phyloP scores from a whole-genome alignment of 139 green algal species.

The Klebsormidium nitens region DNA sequence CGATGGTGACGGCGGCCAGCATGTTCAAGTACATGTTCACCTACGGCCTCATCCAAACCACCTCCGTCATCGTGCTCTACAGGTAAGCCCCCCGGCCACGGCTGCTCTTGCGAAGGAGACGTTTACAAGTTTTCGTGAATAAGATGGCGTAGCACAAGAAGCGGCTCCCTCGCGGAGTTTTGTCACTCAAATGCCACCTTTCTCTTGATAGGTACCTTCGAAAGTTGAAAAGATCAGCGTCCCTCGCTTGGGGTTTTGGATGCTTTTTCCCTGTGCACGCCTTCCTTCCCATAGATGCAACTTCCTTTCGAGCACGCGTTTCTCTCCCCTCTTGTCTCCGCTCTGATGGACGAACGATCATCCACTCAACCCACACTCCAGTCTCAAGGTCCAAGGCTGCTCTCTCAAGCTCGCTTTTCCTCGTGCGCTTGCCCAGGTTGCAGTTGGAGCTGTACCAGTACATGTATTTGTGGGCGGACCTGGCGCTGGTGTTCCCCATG shows the following conservation, averaged over 20 bases:
- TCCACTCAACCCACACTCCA: too few species aligned
- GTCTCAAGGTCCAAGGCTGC: too few species aligned
- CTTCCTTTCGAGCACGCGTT: neutral
- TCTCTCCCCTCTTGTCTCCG: neutral
- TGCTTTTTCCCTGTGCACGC: neutral
- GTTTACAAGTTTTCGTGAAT: too few species aligned
- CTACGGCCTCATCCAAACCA: conserved; percentile 23
- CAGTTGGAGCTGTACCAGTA: too few species aligned
- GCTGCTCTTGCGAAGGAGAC: too few species aligned
- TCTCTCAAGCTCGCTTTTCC: too few species aligned
- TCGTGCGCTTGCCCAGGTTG: too few species aligned
- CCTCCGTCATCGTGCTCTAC: conserved; percentile 15
- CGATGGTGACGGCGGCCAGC: conserved; percentile 19
- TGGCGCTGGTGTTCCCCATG: conserved; percentile 15
- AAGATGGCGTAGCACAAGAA: too few species aligned
- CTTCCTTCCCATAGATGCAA: neutral
- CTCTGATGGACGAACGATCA: neutral
- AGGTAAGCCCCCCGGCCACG: neutral
- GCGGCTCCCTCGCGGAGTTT: too few species aligned
- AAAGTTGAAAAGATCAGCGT: too few species aligned
- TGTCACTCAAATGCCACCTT: too few species aligned
- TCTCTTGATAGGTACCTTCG: too few species aligned
- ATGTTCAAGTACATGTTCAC: conserved; percentile 36
- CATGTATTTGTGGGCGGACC: conserved; percentile 1
- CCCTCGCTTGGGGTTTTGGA: neutral